Base-by-base conservation (phyloP, 83 land plant species). In the Larix sibirica region DNA sequence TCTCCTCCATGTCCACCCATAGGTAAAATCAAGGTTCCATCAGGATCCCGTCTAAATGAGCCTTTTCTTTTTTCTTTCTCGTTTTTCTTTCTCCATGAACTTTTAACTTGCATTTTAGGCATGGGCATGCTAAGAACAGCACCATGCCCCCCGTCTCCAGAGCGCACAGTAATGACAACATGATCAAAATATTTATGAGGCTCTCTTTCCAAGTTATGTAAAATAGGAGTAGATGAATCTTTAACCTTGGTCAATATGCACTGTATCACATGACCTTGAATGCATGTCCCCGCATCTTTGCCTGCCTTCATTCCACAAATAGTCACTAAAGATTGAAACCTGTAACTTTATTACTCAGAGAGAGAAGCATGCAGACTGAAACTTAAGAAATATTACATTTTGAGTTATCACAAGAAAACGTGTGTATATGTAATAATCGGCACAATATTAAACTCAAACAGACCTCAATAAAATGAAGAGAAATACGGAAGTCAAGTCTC, bases 101-200 rank as follows among this genome's bases (percentile, higher is more conserved):
- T 84, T 73, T 89, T 93, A 8, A 87, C 79, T 62, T 84, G 63
- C 28, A 80, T 80, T 71, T 54, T 85, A 33, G 83, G 79, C 59
- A 18, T 83, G 1, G 97, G 99, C 90, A 91, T 82, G 60, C 80
- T 90, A 50, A 97, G 92, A 38, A 96, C 88, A 7, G 97, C 93
- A 61, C 99, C 99, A 85, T 97, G 95, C 44, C 99, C 99, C 3
- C 99, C 99, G 82, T 97, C 98, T 18, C 99, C 99, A 14, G 99
- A 87, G 12, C 99, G 97, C 80, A 94, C 98, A 3, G 96, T 92
- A 44, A 97, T 97, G 17, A 91, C 62, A 23, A 92, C 99, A 79
- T 94, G 98, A 84, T 97, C 99, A 71, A 97, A 97, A 70, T 92
- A 97, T 84, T 97, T 97, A 84, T 97, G 99, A 1, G 97, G 94